Conservation (phyloP, 192 early-diverging fungal genomes). For the Linnemannia schmuckeri region DNA sequence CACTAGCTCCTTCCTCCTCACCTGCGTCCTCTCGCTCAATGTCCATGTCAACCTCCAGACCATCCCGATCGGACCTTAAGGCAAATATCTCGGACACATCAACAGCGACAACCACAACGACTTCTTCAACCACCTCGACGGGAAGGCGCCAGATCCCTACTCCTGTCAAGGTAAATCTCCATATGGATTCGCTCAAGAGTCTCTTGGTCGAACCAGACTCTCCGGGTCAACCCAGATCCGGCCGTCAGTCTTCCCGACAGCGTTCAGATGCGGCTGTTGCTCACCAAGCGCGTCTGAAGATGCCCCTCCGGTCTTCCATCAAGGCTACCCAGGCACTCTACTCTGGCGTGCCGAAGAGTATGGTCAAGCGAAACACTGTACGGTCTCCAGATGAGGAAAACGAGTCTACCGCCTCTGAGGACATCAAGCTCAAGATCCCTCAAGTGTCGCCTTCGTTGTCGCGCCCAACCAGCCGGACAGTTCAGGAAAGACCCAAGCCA, state of each 20-base stretch:
- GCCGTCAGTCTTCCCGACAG: slow-evolving; percentile 21
- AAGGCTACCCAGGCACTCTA: slow-evolving; percentile 46
- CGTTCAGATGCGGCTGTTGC: slow-evolving; percentile 43
- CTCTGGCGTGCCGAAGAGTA: slow-evolving; percentile 22
- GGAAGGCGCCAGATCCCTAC: slow-evolving; percentile 27
- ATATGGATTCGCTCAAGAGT: slow-evolving; percentile 50
- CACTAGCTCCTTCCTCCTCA: background rate
- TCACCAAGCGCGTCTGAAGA: slow-evolving; percentile 45
- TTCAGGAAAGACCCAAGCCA: slow-evolving; percentile 1
- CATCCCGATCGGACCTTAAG: background rate
- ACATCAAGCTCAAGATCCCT: slow-evolving; percentile 13
- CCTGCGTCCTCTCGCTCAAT: slow-evolving; percentile 16
- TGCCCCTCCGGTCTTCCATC: slow-evolving; percentile 38
- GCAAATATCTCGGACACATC: background rate
- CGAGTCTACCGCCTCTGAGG: slow-evolving; percentile 50
- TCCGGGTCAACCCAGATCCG: slow-evolving; percentile 12
- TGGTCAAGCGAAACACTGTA: slow-evolving; percentile 30
- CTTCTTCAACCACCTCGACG: background rate
- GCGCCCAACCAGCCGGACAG: background rate
- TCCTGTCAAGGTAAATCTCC: slow-evolving; percentile 34
- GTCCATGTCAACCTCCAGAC: background rate
- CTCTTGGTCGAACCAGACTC: slow-evolving; percentile 40
- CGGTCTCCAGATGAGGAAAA: slow-evolving; percentile 47
- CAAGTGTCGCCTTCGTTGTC: background rate
- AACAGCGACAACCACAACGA: background rate